phyloP scores from a whole-genome alignment of 1,284 basidiomycete species.

The Termitomyces sp. region DNA sequence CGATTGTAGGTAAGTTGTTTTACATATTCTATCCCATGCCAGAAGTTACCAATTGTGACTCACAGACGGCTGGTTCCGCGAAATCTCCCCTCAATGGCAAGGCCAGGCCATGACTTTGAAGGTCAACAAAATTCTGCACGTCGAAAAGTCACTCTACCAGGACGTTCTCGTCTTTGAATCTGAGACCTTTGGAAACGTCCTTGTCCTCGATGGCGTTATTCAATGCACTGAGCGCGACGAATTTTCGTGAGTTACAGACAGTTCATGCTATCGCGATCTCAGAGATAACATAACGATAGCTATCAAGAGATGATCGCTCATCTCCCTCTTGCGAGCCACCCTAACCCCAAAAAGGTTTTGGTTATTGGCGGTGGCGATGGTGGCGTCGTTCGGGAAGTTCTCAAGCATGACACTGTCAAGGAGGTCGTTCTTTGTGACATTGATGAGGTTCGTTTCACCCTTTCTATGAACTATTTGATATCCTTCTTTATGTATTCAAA shows the following conservation, averaged over 20 bases:
- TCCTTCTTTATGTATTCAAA: not conserved
- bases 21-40: not conserved
- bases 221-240: slow-evolving; percentile 98
- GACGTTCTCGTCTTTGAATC: slow-evolving; percentile 96
- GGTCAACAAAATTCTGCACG: slow-evolving; percentile 94
- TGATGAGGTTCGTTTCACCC: slow-evolving; percentile 66
- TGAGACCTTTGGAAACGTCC: slow-evolving; percentile 92
- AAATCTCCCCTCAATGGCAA: slow-evolving; percentile 96
- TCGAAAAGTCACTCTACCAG: slow-evolving; percentile 91
- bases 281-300: slow-evolving; percentile 33
- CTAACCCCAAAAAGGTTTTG: slow-evolving; percentile 93
- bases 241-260: slow-evolving; percentile 72
- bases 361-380: slow-evolving; percentile 98
- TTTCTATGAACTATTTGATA: not conserved
- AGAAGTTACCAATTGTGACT: not conserved
- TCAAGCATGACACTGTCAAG: slow-evolving; percentile 92
- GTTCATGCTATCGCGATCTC: not conserved
- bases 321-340: slow-evolving; percentile 91
- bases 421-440: slow-evolving; percentile 97
- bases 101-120: slow-evolving; percentile 94
- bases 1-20: slow-evolving; percentile 27
- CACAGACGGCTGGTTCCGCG: slow-evolving; percentile 95
- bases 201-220: slow-evolving; percentile 94
- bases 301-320: slow-evolving; percentile 99
- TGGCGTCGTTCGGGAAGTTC: slow-evolving; percentile 94